These are phyloP conservation scores for Cyclostephanos invisitatus DNA, from an alignment of 108 stramenopile species.

Conservation along the genomic window DNA sequence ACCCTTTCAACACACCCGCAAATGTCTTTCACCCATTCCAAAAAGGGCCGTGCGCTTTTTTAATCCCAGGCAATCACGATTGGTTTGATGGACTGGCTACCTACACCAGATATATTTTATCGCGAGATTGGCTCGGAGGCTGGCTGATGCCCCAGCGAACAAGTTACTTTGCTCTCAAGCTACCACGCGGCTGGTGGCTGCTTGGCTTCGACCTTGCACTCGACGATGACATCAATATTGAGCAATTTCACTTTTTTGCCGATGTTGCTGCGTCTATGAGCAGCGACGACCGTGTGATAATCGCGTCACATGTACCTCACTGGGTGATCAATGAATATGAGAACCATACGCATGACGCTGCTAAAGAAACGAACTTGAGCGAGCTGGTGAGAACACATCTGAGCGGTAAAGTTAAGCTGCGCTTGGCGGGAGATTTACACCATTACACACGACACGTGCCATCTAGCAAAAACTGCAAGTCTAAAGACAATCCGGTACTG, in stretches of 20 bases:
- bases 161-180: conserved; percentile 63
- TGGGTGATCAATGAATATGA: conserved; percentile 60
- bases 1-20: too few relatives aligned
- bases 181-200: conserved; percentile 63
- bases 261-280: conserved; percentile 44
- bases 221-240: conserved; percentile 62
- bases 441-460: conserved; percentile 67
- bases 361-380: conserved; percentile 47
- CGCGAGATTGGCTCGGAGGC: conserved; percentile 65
- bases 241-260: conserved; percentile 70
- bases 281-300: conserved; percentile 44
- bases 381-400: conserved; percentile 61
- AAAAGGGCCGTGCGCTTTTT: conserved; percentile 32
- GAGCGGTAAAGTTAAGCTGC: conserved; percentile 48
- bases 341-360: conserved; percentile 26
- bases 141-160: conserved; percentile 68
- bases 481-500: conserved; percentile 40
- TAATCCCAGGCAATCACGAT: conserved; percentile 68
- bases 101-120: conserved; percentile 59
- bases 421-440: conserved; percentile 67
- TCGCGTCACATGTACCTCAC: conserved; percentile 61
- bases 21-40: too few relatives aligned
- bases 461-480: not conserved
- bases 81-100: conserved; percentile 73
- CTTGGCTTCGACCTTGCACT: conserved; percentile 61